Base-by-base conservation (phyloP, 257 asterid genomes). In the Primulina tabacum region DNA sequence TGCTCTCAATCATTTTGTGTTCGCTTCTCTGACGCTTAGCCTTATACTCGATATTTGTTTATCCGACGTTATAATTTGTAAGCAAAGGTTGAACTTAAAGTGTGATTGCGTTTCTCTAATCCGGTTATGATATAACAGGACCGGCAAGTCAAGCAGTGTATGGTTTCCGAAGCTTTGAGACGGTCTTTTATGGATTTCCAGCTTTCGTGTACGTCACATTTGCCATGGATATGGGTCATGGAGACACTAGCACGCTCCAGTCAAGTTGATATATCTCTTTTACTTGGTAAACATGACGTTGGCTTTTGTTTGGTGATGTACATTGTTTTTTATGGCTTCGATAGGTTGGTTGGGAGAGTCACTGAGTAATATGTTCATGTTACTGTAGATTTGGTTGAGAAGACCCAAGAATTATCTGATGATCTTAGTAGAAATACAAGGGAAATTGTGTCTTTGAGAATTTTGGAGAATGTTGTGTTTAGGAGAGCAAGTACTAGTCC, bases 181-280 rank as follows among this genome's bases (percentile, higher is more conserved):
- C 69, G 55, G 47, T 57, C 72, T 66, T 58, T 68, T 50, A 86
- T 88, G 95, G 85, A 79, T 70, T 67, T 67, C 67, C 63, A 71
- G 67, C 60, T 30, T 60, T 62, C 84, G 21, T 68, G 68, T 50
- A 60, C 81, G 33, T 76, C 83, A 62, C 62, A 63, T 60, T 80
- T 85, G 40, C 89, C 91, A 7, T 77, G 83, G 87, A 74, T 72
- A 60, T 85, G 89, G 90, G 90, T 78, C 69, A 73, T 89, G 30
- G 93, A 85, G 80, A 77, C 84, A 21, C 78, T 89, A 61, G 76
- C 85, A 61, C 68, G 76, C 76, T 87, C 75, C 61, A 75, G 74
- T 29, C 71, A 80, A 80, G 76, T 82, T 8, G 87, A 87, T 65
- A 11, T 73, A 60, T 50, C 88, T 50, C 71, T 78, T 65, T 74